Percentiles rank a stretch among this genome's conserved stretches.
phyloP scores from a whole-genome alignment of 176 grass and related monocot species.

The Triticum dicoccoides region DNA sequence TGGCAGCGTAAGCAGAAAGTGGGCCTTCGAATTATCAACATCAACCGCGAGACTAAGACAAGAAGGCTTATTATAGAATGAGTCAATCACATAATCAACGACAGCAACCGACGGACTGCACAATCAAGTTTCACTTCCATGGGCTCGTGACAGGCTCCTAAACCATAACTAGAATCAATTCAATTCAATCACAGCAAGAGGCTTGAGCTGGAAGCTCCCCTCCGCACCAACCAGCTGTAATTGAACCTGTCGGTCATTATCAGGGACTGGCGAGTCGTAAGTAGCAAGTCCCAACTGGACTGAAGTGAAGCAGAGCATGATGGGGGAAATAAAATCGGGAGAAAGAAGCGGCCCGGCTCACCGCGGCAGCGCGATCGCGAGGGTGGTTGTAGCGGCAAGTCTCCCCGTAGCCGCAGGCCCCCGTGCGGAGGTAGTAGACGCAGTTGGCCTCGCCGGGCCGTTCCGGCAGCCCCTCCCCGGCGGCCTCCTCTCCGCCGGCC shows the following conservation, averaged over 20 bases:
- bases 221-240: constrained; percentile 7
- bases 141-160: neutral
- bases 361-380: constrained; percentile 46
- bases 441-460: constrained; percentile 80
- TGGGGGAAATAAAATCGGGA: neutral
- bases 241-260: constrained; percentile 28
- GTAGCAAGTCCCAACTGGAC: neutral
- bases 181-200: neutral
- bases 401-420: constrained; percentile 81
- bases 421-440: constrained; percentile 82
- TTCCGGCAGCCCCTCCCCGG: constrained; percentile 55
- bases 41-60: constrained; percentile 27
- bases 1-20: neutral
- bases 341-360: constrained; percentile 27
- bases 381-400: constrained; percentile 97
- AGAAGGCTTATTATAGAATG: constrained; percentile 8
- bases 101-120: neutral
- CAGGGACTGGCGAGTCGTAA: constrained; percentile 5
- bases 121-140: constrained; percentile 27
- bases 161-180: neutral
- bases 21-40: neutral
- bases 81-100: neutral
- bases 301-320: constrained; percentile 24
- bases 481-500: constrained; percentile 16
- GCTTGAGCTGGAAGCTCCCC: constrained; percentile 17